Evolutionary conservation across 2,329 filamentous ascomycete genomes (phyloP).

Genomic region (Verticillium isaacii): DNA sequence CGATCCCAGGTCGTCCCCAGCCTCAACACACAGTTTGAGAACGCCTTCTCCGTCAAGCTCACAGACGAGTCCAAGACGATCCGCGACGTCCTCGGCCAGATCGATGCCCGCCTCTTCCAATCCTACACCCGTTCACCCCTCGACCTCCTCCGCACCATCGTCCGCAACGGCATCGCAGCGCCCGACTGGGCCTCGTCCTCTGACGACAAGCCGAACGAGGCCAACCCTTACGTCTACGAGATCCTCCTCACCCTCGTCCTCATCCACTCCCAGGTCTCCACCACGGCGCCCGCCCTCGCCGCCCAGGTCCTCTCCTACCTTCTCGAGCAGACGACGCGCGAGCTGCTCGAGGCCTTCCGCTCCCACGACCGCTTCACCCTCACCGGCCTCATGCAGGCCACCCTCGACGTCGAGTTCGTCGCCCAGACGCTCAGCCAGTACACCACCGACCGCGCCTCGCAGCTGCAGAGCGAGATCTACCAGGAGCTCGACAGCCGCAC

Average conservation of each 20-base stretch:
- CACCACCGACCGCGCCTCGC: constrained; percentile 74
- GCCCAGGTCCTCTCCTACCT: constrained; percentile 79
- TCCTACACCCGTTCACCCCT: constrained; percentile 82
- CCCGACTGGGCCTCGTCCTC: constrained; percentile 64
- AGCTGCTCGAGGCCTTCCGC: constrained; percentile 78
- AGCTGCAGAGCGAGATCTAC: constrained; percentile 87
- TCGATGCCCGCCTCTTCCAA: constrained; percentile 85
- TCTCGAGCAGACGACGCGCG: constrained; percentile 72
- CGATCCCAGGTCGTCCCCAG: constrained; percentile 78
- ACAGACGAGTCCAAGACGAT: constrained; percentile 93
- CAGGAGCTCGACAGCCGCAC: constrained; percentile 85
- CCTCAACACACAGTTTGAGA: constrained; percentile 90
- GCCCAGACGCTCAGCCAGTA: constrained; percentile 90
- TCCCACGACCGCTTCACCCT: constrained; percentile 66
- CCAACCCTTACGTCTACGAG: constrained; percentile 85
- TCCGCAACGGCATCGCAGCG: constrained; percentile 67
- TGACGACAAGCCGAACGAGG: constrained; percentile 61
- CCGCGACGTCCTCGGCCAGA: constrained; percentile 82
- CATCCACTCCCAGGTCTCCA: constrained; percentile 84
- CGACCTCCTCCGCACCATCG: constrained; percentile 61
- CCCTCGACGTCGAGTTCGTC: constrained; percentile 93
- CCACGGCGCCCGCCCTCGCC: constrained; percentile 71
- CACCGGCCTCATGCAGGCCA: constrained; percentile 88
- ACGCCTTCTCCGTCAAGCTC: constrained; percentile 87
- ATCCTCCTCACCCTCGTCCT: constrained; percentile 81